phyloP scores from a whole-genome alignment of 768 basidiomycete species.

The Psilocybe subaeruginosa region DNA sequence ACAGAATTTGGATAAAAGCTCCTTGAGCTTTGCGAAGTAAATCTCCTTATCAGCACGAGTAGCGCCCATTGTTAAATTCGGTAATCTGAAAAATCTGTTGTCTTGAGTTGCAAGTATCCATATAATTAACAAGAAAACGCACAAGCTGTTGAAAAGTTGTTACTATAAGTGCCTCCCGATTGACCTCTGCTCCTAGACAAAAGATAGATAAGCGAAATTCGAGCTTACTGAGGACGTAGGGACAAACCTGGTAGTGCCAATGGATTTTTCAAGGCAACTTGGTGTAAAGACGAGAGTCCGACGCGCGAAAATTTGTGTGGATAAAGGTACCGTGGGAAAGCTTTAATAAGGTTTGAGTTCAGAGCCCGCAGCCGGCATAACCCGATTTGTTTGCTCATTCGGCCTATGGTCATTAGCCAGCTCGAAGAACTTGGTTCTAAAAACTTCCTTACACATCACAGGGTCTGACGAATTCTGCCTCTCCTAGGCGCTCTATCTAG shows the following conservation, averaged over 20 bases:
- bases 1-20: conserved; percentile 90
- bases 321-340: conserved; percentile 32
- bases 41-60: conserved; percentile 86
- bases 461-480: not conserved
- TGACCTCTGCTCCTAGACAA: conserved; percentile 69
- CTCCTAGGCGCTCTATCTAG: not conserved
- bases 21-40: conserved; percentile 94
- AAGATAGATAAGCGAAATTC: not conserved
- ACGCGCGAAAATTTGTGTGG: conserved; percentile 35
- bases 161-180: conserved; percentile 80
- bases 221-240: not conserved
- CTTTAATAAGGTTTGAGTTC: conserved; percentile 35
- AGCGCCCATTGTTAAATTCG: conserved; percentile 78
- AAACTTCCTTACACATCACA: not conserved
- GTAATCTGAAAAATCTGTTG: conserved; percentile 23
- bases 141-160: conserved; percentile 28
- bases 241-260: conserved; percentile 78
- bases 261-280: conserved; percentile 92
- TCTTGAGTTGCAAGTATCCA: not conserved
- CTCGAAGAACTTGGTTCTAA: not conserved
- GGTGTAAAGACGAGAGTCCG: conserved; percentile 22
- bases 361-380: conserved; percentile 22
- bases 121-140: conserved; percentile 4
- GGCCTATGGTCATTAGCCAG: not conserved
- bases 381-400: conserved; percentile 16